These are phyloP conservation scores for Mycena vitilis DNA, from an alignment of 768 basidiomycete species.

Conservation along the genomic window DNA sequence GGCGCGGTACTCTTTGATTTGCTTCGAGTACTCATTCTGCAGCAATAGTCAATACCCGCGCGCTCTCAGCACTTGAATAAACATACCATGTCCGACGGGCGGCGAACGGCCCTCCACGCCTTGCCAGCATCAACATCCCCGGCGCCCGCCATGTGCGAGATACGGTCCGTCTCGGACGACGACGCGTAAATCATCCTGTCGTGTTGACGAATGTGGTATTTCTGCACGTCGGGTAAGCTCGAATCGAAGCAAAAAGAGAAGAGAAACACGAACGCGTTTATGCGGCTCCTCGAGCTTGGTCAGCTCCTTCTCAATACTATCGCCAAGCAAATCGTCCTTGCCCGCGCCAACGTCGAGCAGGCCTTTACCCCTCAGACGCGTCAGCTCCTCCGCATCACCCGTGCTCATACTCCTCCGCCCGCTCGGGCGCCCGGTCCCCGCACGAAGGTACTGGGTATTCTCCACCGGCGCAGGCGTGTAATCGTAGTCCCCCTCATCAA, in stretches of 20 bases:
- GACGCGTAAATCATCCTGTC: slow-evolving; percentile 84
- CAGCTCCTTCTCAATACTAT: slow-evolving; percentile 81
- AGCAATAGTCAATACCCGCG: slow-evolving; percentile 12
- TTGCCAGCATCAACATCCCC: slow-evolving; percentile 86
- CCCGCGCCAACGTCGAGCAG: slow-evolving; percentile 53
- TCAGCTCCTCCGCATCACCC: slow-evolving; percentile 70
- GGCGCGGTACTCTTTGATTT: slow-evolving; percentile 83
- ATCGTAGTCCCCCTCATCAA: slow-evolving; percentile 61
- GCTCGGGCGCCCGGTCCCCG: slow-evolving; percentile 61
- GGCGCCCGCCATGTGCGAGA: slow-evolving; percentile 76
- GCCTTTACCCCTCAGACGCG: slow-evolving; percentile 49
- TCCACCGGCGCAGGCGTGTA: slow-evolving; percentile 36
- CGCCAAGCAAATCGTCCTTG: slow-evolving; percentile 67
- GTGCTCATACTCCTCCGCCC: slow-evolving; percentile 83
- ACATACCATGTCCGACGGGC: slow-evolving; percentile 94
- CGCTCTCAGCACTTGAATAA: neutral
- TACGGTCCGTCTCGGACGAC: slow-evolving; percentile 76
- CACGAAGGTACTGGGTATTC: slow-evolving; percentile 47
- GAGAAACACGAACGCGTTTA: slow-evolving; percentile 53
- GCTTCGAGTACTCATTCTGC: slow-evolving; percentile 94
- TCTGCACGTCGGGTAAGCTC: slow-evolving; percentile 51
- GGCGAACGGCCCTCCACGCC: slow-evolving; percentile 89
- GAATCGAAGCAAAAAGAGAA: slow-evolving; percentile 17
- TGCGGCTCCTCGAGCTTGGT: slow-evolving; percentile 62
- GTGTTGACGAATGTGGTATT: slow-evolving; percentile 86